Base-by-base conservation (phyloP, 352 stramenopile genomes). In the Stephanocyclus meneghinianus region DNA sequence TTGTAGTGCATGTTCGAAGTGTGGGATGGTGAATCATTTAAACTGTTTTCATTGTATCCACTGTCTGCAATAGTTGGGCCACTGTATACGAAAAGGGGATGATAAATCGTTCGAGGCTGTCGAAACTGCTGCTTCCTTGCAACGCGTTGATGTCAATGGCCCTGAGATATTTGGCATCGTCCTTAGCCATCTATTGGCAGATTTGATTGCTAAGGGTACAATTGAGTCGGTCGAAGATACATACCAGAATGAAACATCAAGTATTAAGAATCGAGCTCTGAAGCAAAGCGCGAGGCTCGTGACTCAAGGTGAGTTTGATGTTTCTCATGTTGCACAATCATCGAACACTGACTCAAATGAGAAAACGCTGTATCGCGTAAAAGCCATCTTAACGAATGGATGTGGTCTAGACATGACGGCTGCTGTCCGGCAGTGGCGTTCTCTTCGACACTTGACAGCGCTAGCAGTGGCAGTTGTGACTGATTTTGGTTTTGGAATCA, bases 271-370 rank as follows among this genome's bases (percentile, higher is more conserved):
- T 63, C 72, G 71, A 51, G 74, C 85, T 18, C 69, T 93, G 15
- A 94, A 93, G 71, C 79, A 88, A 62, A 91, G 83, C 61, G 90
- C 90, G 15, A 84, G 79, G 53, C 62, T 94, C 6, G 87, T 94
- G 18, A 94, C 90, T 13, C 79, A 90, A 45, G 57, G 57, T 65
- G 35, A 48, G 57, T 35, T 45, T 59, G 18, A 32, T 59, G 50
- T 21, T 45, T 63, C 74, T 26, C 13, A 21, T 47, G 21, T 8
- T 76, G 15, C 44, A 56, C 3, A 35, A 11, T 55, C 0, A 53
- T 35, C 18, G 10, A 26, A 1, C 40, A 7, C 21, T 26, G 0
- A 47, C 32, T 15, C 37, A 50, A 21, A 48, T 4, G 5, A 71
- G 5, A 40, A 45, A 45, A 61, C 29, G 10, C 63, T 37, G 48